Evolutionary conservation across 768 basidiomycete genomes (phyloP), one percentile per base, ranked within the genome.

Genomic region (Phanerochaete carnosa): DNA sequence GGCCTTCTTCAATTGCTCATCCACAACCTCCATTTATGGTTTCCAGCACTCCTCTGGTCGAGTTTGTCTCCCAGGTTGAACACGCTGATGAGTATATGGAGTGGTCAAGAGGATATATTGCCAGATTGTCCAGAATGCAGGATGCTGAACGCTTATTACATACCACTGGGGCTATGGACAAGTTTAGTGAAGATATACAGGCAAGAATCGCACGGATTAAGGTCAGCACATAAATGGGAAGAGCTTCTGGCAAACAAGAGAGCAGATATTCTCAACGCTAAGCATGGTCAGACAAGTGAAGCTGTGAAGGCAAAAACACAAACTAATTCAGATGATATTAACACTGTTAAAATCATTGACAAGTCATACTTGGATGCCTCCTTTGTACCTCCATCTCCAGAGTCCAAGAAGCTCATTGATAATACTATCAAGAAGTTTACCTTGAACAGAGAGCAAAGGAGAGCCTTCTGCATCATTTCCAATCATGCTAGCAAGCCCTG

Each of bases 391-490:
- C 26, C 35, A 50, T 16, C 16, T 25, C 16, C 12, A 2, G 49
- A 52, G 2, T 23, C 33, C 25, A 23, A 35, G 46, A n/a, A 49
- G 16, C 22, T 59, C 2, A 43, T 54, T 29, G 32, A 53, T 2
- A 19, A 33, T 7, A 63, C 46, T 6, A 32, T 57, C 11, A 26
- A 16, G 8, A 35, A 37, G 12, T 68, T 64, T 32, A 62, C 43
- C 4, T 50, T 68, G 25, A 68, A 68, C 54, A 30, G 45, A 22
- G 67, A 68, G 33, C 65, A 68, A 30, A 45, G 50, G 26, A 29
- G 64, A 46, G 65, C 66, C 16, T 69, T 66, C 43, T 30, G 55
- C 6, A 66, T 69, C 37, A 55, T 69, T 51, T 62, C 64, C 11
- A 60, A 65, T 29, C 65, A 68, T 55, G 30, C 63, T 15, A 25